Percentiles rank a stretch among this genome's conserved stretches.
These are phyloP conservation scores for Thermothelomyces thermophilus DNA, from an alignment of 2,329 filamentous ascomycete genomes.

Conservation along the genomic window DNA sequence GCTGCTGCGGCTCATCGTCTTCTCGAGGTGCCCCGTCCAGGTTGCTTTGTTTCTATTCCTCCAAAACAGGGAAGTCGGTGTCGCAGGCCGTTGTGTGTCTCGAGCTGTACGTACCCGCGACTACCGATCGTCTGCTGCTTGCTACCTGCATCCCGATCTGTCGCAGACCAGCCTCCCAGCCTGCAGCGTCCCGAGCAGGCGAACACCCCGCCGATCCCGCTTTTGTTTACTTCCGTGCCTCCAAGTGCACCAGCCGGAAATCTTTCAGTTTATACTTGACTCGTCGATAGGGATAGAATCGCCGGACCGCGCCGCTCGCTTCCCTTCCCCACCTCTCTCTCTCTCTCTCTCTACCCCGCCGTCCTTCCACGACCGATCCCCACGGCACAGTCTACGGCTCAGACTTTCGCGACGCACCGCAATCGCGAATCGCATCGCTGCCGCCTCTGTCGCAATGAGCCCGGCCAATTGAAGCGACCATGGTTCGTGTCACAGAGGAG, in stretches of 20 bases:
- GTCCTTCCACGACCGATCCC: neutral
- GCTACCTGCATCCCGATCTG: neutral
- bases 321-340: neutral
- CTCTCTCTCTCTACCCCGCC: neutral
- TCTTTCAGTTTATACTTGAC: neutral
- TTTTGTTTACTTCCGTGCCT: too few relatives aligned
- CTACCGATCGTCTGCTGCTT: neutral
- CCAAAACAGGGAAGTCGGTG: conserved; percentile 7
- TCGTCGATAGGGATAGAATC: conserved; percentile 6
- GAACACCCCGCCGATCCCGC: neutral
- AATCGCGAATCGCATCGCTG: neutral
- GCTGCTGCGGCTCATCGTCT: neutral
- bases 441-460: conserved; percentile 31
- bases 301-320: conserved; percentile 1
- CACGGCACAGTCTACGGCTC: neutral
- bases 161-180: neutral
- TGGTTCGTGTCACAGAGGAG: conserved; percentile 77
- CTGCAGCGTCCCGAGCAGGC: conserved; percentile 13
- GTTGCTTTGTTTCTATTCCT: conserved; percentile 8
- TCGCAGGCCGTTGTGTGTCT: conserved; percentile 11
- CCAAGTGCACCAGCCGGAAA: neutral
- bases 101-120: conserved; percentile 12
- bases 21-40: neutral
- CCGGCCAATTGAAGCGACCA: conserved; percentile 45
- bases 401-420: neutral